These are phyloP conservation scores for Arabidopsis arenosa DNA, from an alignment of 345 rosid species.

Conservation along the genomic window DNA sequence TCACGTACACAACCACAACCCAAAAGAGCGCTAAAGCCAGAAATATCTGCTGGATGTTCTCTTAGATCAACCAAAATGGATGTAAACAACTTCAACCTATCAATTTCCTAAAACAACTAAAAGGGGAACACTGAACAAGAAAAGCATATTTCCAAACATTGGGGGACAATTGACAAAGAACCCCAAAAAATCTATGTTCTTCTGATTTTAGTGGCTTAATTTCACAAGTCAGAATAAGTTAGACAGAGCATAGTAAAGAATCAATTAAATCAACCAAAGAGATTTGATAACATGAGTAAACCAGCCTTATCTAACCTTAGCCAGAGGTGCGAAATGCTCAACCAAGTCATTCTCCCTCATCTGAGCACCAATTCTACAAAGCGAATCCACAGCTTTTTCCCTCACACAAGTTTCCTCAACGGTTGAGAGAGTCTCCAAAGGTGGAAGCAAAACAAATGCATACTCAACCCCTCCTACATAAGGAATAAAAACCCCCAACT, in stretches of 20 bases:
- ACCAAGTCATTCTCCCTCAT: slow-evolving; percentile 75
- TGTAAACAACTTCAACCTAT: neutral
- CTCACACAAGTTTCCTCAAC: slow-evolving; percentile 88
- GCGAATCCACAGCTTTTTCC: slow-evolving; percentile 74
- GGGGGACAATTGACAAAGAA: neutral
- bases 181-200: neutral
- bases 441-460: slow-evolving; percentile 68
- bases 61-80: neutral
- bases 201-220: neutral
- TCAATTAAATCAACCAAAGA: neutral
- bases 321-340: slow-evolving; percentile 64
- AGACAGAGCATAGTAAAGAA: neutral
- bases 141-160: slow-evolving; percentile 3
- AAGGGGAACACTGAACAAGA: neutral
- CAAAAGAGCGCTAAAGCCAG: neutral
- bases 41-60: neutral
- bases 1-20: slow-evolving; percentile 9
- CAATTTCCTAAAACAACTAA: neutral
- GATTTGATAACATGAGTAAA: neutral
- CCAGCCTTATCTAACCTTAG: slow-evolving; percentile 54
- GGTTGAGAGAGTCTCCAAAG: slow-evolving; percentile 66
- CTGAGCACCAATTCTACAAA: slow-evolving; percentile 72
- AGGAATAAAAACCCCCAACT: slow-evolving; percentile 78
- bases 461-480: slow-evolving; percentile 77
- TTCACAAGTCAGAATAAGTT: neutral